Evolutionary conservation across 179 eudicot genomes (phyloP), one percentile per base, ranked within the genome.

Genomic region (Amaranthus tricolor): DNA sequence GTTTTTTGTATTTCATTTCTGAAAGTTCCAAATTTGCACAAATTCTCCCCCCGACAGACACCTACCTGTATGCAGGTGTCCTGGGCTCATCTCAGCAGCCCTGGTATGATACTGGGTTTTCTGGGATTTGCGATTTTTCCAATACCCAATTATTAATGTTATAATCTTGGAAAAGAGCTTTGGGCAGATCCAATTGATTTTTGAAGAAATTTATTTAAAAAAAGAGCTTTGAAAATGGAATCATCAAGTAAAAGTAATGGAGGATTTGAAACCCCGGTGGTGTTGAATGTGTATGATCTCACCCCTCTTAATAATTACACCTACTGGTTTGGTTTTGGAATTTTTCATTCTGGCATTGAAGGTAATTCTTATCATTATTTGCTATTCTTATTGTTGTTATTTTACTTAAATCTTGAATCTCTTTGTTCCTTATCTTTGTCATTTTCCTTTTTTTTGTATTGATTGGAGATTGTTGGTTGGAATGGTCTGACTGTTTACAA

Each of bases 261-360:
- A 31, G 82, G 14, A 59, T 44, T 71, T 44, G 85, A 80, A 72
- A 83, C 91, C 49, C 87, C 81, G 79, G 90, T 91, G 45, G 70
- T 86, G 54, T 78, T 95, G 78, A 95, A 95, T 81, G 88, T 95
- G 67, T 95, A 95, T 81, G 99, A 95, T 66, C 91, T 95, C 48
- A 90, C 99, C 61, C 96, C 97, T 69, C 53, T 86, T 59, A 95
- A 95, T 81, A 76, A 88, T 66, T 95, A 95, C 88, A 84, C 88
- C 64, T 78, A 84, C 24, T 95, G 99, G 96, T 84, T 92, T 61
- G 99, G 99, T 43, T 80, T 89, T 66, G 99, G 99, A 21, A 87
- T 95, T 31, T 95, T 90, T 79, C 97, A 95, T 85, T 90, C 99
- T 5, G 97, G 99, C 75, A 89, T 95, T 76, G 89, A 95, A 90